Conservation (phyloP, 2,329 filamentous ascomycete genomes). For the Myriosclerotinia duriaeana region DNA sequence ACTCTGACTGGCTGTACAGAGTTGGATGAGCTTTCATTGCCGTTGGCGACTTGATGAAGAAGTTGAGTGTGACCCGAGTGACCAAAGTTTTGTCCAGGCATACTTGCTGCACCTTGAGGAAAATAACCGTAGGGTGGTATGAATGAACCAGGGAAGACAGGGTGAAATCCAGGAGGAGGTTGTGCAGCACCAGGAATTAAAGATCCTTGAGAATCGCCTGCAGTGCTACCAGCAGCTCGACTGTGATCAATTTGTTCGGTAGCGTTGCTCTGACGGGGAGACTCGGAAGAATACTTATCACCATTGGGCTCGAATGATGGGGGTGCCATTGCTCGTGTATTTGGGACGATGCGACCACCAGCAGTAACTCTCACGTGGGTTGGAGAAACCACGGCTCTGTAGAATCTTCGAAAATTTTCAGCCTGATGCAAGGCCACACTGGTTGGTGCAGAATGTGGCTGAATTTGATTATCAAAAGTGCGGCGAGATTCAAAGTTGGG, state of each 20-base stretch:
- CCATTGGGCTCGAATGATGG: slow-evolving; percentile 36
- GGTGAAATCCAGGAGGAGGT: slow-evolving; percentile 26
- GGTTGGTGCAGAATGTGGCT: slow-evolving; percentile 54
- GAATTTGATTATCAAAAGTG: slow-evolving; percentile 38
- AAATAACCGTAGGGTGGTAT: slow-evolving; percentile 28
- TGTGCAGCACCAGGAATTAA: slow-evolving; percentile 5
- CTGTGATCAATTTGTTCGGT: slow-evolving; percentile 9
- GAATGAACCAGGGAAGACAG: slow-evolving; percentile 27
- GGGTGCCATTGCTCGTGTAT: slow-evolving; percentile 49
- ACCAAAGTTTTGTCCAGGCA: slow-evolving; percentile 17
- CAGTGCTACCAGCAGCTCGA: slow-evolving; percentile 5
- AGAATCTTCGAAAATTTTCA: slow-evolving; percentile 67
- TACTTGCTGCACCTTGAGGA: slow-evolving; percentile 22
- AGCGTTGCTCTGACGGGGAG: slow-evolving; percentile 21
- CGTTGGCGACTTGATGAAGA: not conserved
- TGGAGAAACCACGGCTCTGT: slow-evolving; percentile 66
- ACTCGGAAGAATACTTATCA: slow-evolving; percentile 35
- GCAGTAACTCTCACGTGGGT: slow-evolving; percentile 67
- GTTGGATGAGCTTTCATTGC: not conserved
- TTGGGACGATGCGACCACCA: slow-evolving; percentile 65
- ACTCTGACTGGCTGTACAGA: slow-evolving; percentile 37
- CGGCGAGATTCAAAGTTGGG: slow-evolving; percentile 35
- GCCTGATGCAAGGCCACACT: slow-evolving; percentile 55
- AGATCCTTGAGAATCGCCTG: slow-evolving; percentile 14
- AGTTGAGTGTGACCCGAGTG: slow-evolving; percentile 18